Base-by-base conservation (phyloP, 108 stramenopile species). In the Skeletonema potamos region DNA sequence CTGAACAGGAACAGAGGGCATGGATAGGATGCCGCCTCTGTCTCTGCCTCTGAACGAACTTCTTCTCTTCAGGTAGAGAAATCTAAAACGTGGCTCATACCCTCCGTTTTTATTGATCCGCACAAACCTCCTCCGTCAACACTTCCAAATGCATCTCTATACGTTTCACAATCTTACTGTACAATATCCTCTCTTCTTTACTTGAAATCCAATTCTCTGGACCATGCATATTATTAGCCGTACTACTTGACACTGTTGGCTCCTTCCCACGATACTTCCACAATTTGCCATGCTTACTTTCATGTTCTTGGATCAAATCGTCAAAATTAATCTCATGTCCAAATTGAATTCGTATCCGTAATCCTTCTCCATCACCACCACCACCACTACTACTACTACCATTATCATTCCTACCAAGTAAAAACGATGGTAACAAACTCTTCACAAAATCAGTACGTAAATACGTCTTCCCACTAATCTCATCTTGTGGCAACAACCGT, bases 401-500 rank as follows among this genome's bases (percentile, higher is more conserved):
- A 24, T 11, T 39, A 34, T 33, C 60, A 8, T 30, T 51, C 9
- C 51, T 9, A 30, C 4, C n/a, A 44, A 44, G 6, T 48, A 48
- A 59, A 44, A 26, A 32, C 13, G 10, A 15, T 17, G 22, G 58
- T 44, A 59, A 58, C 17, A n/a, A 70, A 11, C 59, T 77, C 41
- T 11, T 70, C 33, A 12, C 69, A 18, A 15, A 77, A 62, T 58
- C 36, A 60, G 2, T 48, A 20, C 46, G 46, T 22, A 68, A 27
- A 64, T 57, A 54, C 20, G 81, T 82, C 54, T 72, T 79, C 8
- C 78, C 74, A 13, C 66, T 80, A 11, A 63, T 15, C 2, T 66
- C 78, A 68, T 87, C 76, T 54, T 88, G 85, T 0, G 91, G 91
- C 28, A 85, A 48, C 10, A 92, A 65, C 24, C 46, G 39, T 54